phyloP scores from a whole-genome alignment of 495 filamentous ascomycete species.

The Recurvomyces mirabilis region DNA sequence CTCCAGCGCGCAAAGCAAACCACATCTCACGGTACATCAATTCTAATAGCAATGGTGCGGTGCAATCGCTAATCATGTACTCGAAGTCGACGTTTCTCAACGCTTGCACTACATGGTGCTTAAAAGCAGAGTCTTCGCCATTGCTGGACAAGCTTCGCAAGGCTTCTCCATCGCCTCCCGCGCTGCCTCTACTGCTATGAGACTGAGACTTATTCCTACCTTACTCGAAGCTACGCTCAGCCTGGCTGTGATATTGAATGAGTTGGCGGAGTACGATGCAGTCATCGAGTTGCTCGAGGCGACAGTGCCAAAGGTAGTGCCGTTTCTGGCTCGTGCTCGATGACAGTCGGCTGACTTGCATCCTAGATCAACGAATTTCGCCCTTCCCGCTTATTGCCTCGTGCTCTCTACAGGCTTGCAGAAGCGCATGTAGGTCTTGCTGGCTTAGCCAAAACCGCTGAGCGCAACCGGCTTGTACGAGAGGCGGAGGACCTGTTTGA shows the following conservation, averaged over 20 bases:
- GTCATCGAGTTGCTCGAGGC: slow-evolving; percentile 55
- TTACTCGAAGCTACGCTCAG: slow-evolving; percentile 69
- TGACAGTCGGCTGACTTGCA: slow-evolving; percentile 1
- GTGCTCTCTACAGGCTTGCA: slow-evolving; percentile 55
- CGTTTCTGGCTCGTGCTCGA: not conserved
- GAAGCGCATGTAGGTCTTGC: slow-evolving; percentile 80
- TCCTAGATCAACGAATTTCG: slow-evolving; percentile 4
- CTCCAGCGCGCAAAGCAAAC: slow-evolving; percentile 48
- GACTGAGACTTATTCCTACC: slow-evolving; percentile 55
- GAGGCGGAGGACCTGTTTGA: slow-evolving; percentile 1
- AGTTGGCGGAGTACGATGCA: slow-evolving; percentile 63
- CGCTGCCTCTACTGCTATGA: slow-evolving; percentile 65
- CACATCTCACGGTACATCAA: not conserved
- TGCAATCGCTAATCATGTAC: not conserved
- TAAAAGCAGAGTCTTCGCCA: slow-evolving; percentile 64
- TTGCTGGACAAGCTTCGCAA: slow-evolving; percentile 59
- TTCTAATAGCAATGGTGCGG: not conserved
- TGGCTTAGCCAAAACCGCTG: slow-evolving; percentile 27
- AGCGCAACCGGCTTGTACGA: slow-evolving; percentile 10
- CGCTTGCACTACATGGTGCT: slow-evolving; percentile 63
- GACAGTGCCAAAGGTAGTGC: slow-evolving; percentile 57
- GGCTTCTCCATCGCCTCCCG: slow-evolving; percentile 75
- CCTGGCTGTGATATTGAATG: slow-evolving; percentile 56
- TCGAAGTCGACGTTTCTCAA: slow-evolving; percentile 61
- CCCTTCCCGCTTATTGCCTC: not conserved